Conservation (phyloP, 164 flowering plant species). For the Magnolia sinica region DNA sequence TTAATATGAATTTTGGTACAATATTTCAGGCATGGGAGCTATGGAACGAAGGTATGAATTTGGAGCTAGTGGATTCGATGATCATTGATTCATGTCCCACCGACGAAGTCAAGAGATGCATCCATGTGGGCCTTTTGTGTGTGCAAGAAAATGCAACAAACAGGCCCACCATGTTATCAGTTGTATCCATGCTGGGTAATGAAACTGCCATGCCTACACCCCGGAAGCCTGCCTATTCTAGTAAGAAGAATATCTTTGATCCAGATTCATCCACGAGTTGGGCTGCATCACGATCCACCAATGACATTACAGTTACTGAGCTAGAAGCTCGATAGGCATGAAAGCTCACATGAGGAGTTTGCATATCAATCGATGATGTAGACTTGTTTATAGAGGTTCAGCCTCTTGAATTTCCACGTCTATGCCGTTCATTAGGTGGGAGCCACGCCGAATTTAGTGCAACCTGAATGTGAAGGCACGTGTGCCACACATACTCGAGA, state of each 20-base stretch:
- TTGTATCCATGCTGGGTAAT: slow-evolving; percentile 2
- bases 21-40: slow-evolving; percentile 13
- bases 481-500: too few relatives aligned
- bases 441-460: too few relatives aligned
- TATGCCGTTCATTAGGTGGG: too few relatives aligned
- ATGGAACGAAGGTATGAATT: slow-evolving; percentile 8
- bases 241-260: not conserved
- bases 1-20: not conserved
- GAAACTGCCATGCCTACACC: not conserved
- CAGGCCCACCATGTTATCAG: slow-evolving; percentile 9
- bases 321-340: not conserved
- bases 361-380: not conserved
- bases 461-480: too few relatives aligned
- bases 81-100: not conserved
- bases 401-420: too few relatives aligned
- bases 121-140: slow-evolving; percentile 13
- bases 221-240: not conserved
- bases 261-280: not conserved
- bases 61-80: slow-evolving; percentile 12
- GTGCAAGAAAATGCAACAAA: slow-evolving; percentile 7
- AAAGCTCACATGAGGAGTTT: not conserved
- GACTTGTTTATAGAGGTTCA: not conserved
- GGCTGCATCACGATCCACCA: not conserved
- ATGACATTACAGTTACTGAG: not conserved
- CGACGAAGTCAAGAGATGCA: slow-evolving; percentile 7